Conservation (phyloP, 306 rosid genomes). For the Vicia faba region DNA sequence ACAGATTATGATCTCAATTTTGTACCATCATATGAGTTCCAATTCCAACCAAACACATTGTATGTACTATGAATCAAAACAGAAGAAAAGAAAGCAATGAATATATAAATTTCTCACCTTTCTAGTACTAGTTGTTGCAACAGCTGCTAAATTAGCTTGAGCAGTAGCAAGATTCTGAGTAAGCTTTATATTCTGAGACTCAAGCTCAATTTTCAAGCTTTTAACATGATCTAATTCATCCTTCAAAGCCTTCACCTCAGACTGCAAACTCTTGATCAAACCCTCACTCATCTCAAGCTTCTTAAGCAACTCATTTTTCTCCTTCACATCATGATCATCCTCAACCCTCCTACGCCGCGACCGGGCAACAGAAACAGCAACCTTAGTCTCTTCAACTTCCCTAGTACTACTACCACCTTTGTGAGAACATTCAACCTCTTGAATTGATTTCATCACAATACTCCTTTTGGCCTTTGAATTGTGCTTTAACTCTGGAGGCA, state of each 20-base stretch:
- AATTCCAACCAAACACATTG: too few species aligned
- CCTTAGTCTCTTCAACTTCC: constrained; percentile 48
- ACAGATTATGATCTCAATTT: background rate
- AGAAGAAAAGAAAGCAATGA: constrained; percentile 10
- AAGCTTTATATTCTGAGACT: constrained; percentile 62
- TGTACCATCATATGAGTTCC: too few species aligned
- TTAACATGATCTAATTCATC: constrained; percentile 67
- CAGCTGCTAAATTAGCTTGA: constrained; percentile 56
- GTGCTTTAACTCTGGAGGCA: constrained; percentile 54
- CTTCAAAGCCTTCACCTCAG: constrained; percentile 61
- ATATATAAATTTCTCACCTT: constrained; percentile 49
- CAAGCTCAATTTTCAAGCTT: constrained; percentile 60
- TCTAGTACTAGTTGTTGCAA: constrained; percentile 30
- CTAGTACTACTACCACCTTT: constrained; percentile 40
- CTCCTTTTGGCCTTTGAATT: constrained; percentile 50
- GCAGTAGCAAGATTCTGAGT: constrained; percentile 64
- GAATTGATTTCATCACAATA: constrained; percentile 45
- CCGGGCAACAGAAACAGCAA: constrained; percentile 39
- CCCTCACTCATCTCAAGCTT: constrained; percentile 55
- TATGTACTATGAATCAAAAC: constrained; percentile 8
- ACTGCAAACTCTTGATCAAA: constrained; percentile 61
- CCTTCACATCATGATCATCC: constrained; percentile 51
- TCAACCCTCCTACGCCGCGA: constrained; percentile 51
- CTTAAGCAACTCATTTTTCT: constrained; percentile 47
- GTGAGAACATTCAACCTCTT: constrained; percentile 51